phyloP scores from a whole-genome alignment of 495 filamentous ascomycete genomes.

The Daldinia loculata region DNA sequence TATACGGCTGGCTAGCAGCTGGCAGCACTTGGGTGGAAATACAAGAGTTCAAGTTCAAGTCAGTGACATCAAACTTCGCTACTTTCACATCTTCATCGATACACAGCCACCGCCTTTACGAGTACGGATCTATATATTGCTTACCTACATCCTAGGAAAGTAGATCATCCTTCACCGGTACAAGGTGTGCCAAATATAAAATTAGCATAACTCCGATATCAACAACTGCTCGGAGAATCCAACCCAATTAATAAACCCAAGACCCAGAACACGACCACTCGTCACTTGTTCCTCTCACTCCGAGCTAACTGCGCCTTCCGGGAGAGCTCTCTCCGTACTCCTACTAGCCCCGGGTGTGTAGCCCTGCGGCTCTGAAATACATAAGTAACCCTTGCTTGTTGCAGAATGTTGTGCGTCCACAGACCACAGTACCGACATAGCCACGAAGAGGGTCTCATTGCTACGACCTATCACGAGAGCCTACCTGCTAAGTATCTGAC shows the following conservation, averaged over 20 bases:
- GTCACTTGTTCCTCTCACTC: background rate
- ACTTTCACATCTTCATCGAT: background rate
- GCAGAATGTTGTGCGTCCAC: background rate
- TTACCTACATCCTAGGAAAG: background rate
- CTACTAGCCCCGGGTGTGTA: background rate
- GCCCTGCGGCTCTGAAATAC: background rate
- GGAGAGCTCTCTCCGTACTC: slow-evolving; percentile 5
- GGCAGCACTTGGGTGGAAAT: background rate
- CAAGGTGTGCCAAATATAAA: no score
- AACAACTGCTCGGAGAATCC: background rate
- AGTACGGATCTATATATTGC: background rate
- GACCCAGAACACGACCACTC: background rate
- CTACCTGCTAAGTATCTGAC: slow-evolving; percentile 4
- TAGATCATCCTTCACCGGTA: background rate
- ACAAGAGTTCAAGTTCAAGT: background rate
- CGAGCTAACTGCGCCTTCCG: slow-evolving; percentile 12
- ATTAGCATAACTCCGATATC: background rate
- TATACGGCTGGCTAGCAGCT: slow-evolving; percentile 1
- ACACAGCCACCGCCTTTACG: background rate
- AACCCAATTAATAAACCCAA: background rate
- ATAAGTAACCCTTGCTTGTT: slow-evolving; percentile 4
- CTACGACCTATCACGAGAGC: background rate
- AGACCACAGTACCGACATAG: background rate
- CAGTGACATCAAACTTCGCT: no score
- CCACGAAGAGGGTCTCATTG: background rate